Evolutionary conservation across 768 basidiomycete genomes (phyloP).

Genomic region (Guyanaporus albipodus): DNA sequence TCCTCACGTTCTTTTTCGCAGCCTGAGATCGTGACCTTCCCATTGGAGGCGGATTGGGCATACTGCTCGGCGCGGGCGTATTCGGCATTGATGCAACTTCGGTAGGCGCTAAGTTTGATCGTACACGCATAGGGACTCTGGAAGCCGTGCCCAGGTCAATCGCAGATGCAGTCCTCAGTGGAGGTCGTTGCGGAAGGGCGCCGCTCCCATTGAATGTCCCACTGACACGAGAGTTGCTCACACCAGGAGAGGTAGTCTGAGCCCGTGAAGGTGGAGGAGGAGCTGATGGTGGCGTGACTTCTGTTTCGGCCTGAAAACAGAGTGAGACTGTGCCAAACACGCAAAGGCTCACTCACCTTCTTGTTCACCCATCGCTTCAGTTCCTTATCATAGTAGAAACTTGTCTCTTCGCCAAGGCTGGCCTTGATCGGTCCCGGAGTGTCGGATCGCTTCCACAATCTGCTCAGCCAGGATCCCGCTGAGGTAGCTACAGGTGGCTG

Average conservation of each 20-base stretch:
- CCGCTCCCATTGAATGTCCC: conserved; percentile 25
- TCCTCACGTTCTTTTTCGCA: conserved; percentile 74
- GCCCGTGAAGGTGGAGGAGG: conserved; percentile 79
- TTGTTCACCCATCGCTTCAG: conserved; percentile 95
- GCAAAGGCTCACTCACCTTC: conserved; percentile 49
- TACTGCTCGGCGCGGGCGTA: conserved; percentile 24
- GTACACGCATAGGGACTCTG: conserved; percentile 52
- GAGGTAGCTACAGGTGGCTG: conserved; percentile 27
- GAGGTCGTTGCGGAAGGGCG: conserved; percentile 13
- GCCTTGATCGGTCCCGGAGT: conserved; percentile 77
- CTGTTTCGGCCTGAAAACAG: conserved; percentile 48
- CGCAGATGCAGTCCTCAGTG: conserved; percentile 56
- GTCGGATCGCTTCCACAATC: conserved; percentile 73
- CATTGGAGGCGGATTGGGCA: conserved; percentile 35
- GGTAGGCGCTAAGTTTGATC: conserved; percentile 61
- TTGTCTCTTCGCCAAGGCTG: conserved; percentile 85
- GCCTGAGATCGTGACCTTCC: conserved; percentile 50
- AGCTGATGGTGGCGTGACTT: conserved; percentile 47
- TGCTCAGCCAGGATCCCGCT: conserved; percentile 71
- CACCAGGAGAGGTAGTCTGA: conserved; percentile 80
- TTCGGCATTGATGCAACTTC: conserved; percentile 35
- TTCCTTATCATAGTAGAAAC: conserved; percentile 94
- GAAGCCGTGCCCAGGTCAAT: conserved; percentile 52
- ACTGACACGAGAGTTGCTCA: conserved; percentile 35
- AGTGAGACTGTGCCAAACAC: background rate